Evolutionary conservation across 192 early-diverging fungal species (phyloP).

Genomic region (Podochytrium sp.): DNA sequence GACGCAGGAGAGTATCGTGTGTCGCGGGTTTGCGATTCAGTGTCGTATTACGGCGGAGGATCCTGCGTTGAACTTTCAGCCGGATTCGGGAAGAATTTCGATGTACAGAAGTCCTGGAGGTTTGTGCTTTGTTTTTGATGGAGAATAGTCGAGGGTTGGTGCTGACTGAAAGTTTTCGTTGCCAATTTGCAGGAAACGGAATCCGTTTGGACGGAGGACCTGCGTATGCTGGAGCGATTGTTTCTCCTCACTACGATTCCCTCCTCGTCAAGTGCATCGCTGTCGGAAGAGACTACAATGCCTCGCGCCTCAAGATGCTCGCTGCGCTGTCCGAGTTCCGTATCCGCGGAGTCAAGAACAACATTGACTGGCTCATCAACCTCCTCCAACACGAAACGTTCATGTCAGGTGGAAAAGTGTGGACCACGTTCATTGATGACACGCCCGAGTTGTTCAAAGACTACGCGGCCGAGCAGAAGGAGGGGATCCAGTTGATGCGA

Average conservation of each 20-base stretch:
- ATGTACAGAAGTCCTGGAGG: conserved; percentile 91
- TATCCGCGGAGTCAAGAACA: conserved; percentile 96
- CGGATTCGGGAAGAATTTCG: conserved; percentile 94
- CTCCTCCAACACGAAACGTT: conserved; percentile 85
- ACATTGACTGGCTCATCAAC: conserved; percentile 90
- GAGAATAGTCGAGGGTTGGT: neutral
- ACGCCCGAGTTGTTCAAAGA: conserved; percentile 87
- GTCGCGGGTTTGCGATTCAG: conserved; percentile 89
- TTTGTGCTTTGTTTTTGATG: conserved; percentile 15
- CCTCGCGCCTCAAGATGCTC: conserved; percentile 87
- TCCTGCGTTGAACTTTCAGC: conserved; percentile 90
- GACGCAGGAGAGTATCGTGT: conserved; percentile 77
- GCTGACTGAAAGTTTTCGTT: neutral
- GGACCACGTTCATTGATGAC: conserved; percentile 99
- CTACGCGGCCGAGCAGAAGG: conserved; percentile 54
- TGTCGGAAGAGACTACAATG: conserved; percentile 81
- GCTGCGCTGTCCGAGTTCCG: conserved; percentile 91
- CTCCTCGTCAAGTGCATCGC: conserved; percentile 84
- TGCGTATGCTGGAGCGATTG: conserved; percentile 87
- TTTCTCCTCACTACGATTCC: conserved; percentile 96
- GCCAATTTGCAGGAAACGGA: conserved; percentile 28
- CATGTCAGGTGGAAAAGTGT: conserved; percentile 70
- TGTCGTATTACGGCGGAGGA: conserved; percentile 97
- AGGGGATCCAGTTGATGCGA: conserved; percentile 79
- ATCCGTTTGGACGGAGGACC: conserved; percentile 66